These are phyloP conservation scores for Leccinum proliferum DNA, from an alignment of 1,284 basidiomycete species.

Conservation along the genomic window DNA sequence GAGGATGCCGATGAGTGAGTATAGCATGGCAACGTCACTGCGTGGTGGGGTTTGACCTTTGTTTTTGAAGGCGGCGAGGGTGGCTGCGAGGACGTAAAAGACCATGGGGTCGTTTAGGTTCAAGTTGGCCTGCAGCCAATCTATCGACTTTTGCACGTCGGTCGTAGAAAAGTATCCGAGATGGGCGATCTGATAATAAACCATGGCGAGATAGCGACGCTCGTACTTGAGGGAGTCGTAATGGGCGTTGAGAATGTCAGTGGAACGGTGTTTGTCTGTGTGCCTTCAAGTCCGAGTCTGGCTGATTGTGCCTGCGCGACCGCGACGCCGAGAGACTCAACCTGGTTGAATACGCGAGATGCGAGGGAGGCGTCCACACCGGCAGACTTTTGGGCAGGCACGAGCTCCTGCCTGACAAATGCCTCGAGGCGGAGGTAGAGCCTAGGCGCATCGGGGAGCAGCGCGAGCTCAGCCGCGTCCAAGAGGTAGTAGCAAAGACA, in stretches of 20 bases:
- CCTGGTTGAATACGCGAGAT: constrained; percentile 54
- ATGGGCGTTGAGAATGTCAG: constrained; percentile 57
- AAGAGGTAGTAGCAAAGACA: constrained; percentile 50
- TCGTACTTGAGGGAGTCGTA: constrained; percentile 71
- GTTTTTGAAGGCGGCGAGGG: constrained; percentile 57
- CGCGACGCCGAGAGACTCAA: constrained; percentile 51
- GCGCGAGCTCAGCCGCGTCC: constrained; percentile 38
- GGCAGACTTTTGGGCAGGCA: constrained; percentile 31
- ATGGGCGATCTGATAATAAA: constrained; percentile 60
- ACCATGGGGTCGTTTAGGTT: constrained; percentile 63
- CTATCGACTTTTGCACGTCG: constrained; percentile 56
- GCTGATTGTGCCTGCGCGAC: constrained; percentile 51
- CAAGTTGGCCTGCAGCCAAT: constrained; percentile 51
- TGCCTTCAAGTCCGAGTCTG: constrained; percentile 41
- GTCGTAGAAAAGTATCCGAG: constrained; percentile 52
- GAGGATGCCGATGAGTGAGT: constrained; percentile 77
- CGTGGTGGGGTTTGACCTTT: constrained; percentile 43
- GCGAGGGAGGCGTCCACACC: constrained; percentile 40
- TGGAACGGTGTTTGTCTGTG: constrained; percentile 51
- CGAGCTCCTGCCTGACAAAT: constrained; percentile 51
- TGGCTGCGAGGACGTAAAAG: constrained; percentile 66
- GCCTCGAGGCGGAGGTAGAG: constrained; percentile 45
- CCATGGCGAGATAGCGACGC: constrained; percentile 55
- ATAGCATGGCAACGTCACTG: constrained; percentile 82
- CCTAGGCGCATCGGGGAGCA: constrained; percentile 34